Conservation (phyloP, 2,329 filamentous ascomycete genomes). For the Aspergillus ochraceoroseus region DNA sequence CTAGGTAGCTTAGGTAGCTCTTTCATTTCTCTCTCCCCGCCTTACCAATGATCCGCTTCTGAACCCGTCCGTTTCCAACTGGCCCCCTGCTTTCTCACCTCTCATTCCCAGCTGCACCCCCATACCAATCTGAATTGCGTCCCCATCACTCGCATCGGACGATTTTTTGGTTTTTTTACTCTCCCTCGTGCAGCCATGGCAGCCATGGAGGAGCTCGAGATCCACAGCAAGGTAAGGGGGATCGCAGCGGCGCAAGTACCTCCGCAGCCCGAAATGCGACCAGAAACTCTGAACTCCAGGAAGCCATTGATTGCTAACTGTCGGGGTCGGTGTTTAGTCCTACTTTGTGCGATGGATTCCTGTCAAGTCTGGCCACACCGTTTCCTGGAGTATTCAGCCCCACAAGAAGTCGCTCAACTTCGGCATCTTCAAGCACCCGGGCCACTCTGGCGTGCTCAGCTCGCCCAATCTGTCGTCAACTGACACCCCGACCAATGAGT, state of each 20-base stretch:
- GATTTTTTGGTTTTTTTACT: too few relatives aligned
- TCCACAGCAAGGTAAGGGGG: slow-evolving; percentile 82
- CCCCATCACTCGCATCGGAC: too few relatives aligned
- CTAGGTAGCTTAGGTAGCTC: not conserved
- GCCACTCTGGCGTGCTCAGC: slow-evolving; percentile 54
- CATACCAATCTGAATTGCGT: too few relatives aligned
- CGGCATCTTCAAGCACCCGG: slow-evolving; percentile 94
- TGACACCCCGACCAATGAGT: slow-evolving; percentile 40
- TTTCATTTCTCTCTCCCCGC: not conserved
- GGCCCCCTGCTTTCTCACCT: not conserved
- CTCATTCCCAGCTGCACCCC: not conserved
- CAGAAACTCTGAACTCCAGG: too few relatives aligned
- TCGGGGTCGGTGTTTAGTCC: too few relatives aligned
- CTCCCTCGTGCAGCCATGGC: slow-evolving; percentile 58
- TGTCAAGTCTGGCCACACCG: slow-evolving; percentile 81
- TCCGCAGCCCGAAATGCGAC: too few relatives aligned
- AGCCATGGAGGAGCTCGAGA: slow-evolving; percentile 92
- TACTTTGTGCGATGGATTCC: slow-evolving; percentile 98
- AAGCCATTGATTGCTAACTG: too few relatives aligned
- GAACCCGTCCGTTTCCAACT: not conserved
- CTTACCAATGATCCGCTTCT: not conserved
- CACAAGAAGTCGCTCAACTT: slow-evolving; percentile 99
- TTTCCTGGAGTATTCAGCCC: slow-evolving; percentile 96
- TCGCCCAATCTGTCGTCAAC: slow-evolving; percentile 39
- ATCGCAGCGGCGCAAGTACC: slow-evolving; percentile 9